Evolutionary conservation across 2,329 filamentous ascomycete species (phyloP), one percentile per base, ranked within the genome.

Genomic region (Sporothrix sp.): DNA sequence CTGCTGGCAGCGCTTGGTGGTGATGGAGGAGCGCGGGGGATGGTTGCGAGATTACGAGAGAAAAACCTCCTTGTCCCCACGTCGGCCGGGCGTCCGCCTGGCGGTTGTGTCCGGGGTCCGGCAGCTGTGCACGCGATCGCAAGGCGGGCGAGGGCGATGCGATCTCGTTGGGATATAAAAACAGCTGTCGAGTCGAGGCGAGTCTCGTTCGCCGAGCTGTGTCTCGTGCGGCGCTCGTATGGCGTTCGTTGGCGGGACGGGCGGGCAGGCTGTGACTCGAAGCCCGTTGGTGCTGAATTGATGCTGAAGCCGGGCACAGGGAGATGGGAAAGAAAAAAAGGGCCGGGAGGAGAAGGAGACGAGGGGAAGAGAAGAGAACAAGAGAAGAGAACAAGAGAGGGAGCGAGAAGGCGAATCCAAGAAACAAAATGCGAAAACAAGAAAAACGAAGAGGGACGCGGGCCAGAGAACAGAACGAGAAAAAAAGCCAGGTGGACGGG

Each of bases 11-110:
- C n/a, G n/a, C n/a, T n/a, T 43, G 49, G 37, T 42, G 52, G 45
- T 35, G 52, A 50, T 37, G 52, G 48, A 48, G 48, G 18, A 40
- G 27, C 42, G 53, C 51, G 49, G 49, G 51, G 55, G 46, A 36
- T 43, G 50, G 45, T 47, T 50, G 48, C 46, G 14, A 14, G 50
- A 56, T 57, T 55, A 57, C 55, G 55, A 57, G 55, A 57, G 44
- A 55, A 46, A 54, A 57, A 52, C 52, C 48, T 53, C 53, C 49
- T 38, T 45, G 52, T 57, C 55, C 52, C 55, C 55, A 57, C 55
- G 55, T 51, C 30, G 39, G 36, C 39, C 40, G 30, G 38, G 38
- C 25, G 43, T 40, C 51, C 33, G 46, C 37, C 50, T 48, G 53
- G 51, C 45, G 47, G 33, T 52, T 21, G 45, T 36, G 21, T 47